Percentiles rank a stretch among this genome's conserved stretches.
Evolutionary conservation across 2,329 filamentous ascomycete genomes (phyloP).

Genomic region (Colletotrichum sojae): DNA sequence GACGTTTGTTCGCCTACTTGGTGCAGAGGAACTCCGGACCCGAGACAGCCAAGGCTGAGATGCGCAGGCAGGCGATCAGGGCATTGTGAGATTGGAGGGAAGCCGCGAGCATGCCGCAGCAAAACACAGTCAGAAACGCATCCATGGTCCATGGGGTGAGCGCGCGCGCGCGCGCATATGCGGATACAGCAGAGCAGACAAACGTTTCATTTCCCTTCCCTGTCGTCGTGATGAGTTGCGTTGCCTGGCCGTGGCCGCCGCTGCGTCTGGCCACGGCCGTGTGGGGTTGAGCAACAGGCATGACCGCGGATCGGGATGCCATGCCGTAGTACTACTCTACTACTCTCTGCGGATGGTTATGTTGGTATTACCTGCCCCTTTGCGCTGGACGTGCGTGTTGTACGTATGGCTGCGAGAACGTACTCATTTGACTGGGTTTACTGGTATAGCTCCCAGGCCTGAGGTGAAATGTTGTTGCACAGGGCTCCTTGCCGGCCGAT

Average conservation of each 20-base stretch:
- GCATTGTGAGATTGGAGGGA: conserved; percentile 17
- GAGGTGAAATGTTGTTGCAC: neutral
- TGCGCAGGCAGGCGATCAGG: conserved; percentile 34
- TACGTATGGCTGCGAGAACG: neutral
- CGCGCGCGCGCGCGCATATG: conserved; percentile 7
- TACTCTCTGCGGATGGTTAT: too few relatives aligned
- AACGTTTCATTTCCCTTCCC: conserved; percentile 15
- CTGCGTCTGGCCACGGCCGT: conserved; percentile 11
- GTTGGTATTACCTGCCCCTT: neutral
- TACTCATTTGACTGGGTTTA: neutral
- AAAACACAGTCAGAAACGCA: conserved; percentile 8
- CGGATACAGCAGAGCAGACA: neutral
- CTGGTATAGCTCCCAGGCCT: neutral
- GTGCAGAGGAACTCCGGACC: conserved; percentile 13
- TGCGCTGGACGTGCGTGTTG: conserved; percentile 4
- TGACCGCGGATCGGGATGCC: conserved; percentile 20
- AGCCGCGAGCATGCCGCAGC: conserved; percentile 6
- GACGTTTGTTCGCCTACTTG: neutral
- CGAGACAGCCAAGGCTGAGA: conserved; percentile 37
- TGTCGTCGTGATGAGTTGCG: neutral
- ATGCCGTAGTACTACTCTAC: too few relatives aligned
- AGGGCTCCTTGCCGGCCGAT: neutral
- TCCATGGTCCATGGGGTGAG: neutral
- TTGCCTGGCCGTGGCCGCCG: conserved; percentile 6
- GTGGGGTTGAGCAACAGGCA: conserved; percentile 18